Evolutionary conservation across 257 asterid genomes (phyloP), one percentile per base, ranked within the genome.

Genomic region (Eucommia ulmoides): DNA sequence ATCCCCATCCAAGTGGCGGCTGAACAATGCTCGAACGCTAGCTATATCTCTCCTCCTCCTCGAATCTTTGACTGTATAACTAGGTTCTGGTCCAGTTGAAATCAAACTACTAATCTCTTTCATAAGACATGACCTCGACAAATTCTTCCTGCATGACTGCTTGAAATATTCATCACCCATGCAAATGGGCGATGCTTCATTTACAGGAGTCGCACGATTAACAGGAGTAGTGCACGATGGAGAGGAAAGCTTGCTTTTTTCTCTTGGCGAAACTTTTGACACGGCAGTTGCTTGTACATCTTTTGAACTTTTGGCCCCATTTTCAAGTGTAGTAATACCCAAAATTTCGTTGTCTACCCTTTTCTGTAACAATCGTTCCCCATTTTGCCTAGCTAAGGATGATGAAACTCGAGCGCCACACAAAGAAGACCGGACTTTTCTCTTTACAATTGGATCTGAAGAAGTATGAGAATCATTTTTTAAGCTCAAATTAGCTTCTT

Each of bases 41-140:
- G 60, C 65, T 33, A 23, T 26, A 53, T 64, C 65, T 50, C 64
- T 74, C 29, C 72, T 52, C 51, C 75, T 69, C 69, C 96, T 73
- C 49, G 76, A 68, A 58, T 65, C 77, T 63, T 74, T 74, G 15
- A 82, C 79, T 58, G 72, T 48, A 69, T 79, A 75, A 62, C 73
- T 74, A 23, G 94, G 93, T 21, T 66, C 59, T 41, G 71, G 66
- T 22, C 71, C 65, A 6, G 44, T 19, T 65, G 65, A 67, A 33
- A 92, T 93, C 72, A 84, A 66, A 71, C 79, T 81, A 16, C 20
- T 15, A 45, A 84, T 92, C 73, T 88, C 97, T 62, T 71, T 82
- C 55, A 56, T 63, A 41, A 81, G 72, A 49, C 81, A 76, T 65
- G 88, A 55, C 49, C 59, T 79, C 35, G 82, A 62, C 50, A 49